phyloP scores from a whole-genome alignment of 2,329 filamentous ascomycete species.

The Verticillium zaregamsianum region DNA sequence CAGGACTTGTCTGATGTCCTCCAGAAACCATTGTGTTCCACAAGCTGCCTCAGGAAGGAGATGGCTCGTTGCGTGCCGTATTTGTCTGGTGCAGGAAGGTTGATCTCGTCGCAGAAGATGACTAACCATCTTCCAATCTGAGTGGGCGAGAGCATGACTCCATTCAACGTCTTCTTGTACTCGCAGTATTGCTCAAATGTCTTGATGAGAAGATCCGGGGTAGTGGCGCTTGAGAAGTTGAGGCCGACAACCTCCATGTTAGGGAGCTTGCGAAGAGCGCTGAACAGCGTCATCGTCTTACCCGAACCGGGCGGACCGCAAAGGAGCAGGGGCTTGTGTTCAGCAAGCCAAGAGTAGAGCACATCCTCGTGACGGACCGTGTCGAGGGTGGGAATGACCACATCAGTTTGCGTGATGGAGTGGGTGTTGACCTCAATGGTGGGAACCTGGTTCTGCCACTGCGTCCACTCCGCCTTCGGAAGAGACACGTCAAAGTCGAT shows the following conservation, averaged over 20 bases:
- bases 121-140: conserved; percentile 98
- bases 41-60: conserved; percentile 92
- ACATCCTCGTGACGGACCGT: conserved; percentile 98
- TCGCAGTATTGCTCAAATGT: conserved; percentile 99
- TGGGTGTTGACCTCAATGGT: conserved; percentile 97
- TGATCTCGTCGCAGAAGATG: conserved; percentile 99
- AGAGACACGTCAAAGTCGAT: conserved; percentile 94
- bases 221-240: conserved; percentile 98
- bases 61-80: conserved; percentile 98
- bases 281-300: conserved; percentile 99
- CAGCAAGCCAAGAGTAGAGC: conserved; percentile 98
- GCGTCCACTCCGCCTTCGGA: conserved; percentile 81
- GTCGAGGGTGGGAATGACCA: conserved; percentile 96
- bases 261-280: conserved; percentile 89
- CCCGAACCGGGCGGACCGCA: conserved; percentile 97
- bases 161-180: conserved; percentile 97
- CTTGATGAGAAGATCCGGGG: conserved; percentile 95
- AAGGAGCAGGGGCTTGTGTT: conserved; percentile 94
- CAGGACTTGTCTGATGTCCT: conserved; percentile 94
- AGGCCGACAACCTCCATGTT: conserved; percentile 99
- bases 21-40: conserved; percentile 99
- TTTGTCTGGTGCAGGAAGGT: conserved; percentile 93
- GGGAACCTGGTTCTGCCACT: conserved; percentile 94
- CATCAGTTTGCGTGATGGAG: conserved; percentile 94
- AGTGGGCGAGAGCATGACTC: conserved; percentile 89